Base-by-base conservation (phyloP, 306 rosid species). In the Urtica urens region DNA sequence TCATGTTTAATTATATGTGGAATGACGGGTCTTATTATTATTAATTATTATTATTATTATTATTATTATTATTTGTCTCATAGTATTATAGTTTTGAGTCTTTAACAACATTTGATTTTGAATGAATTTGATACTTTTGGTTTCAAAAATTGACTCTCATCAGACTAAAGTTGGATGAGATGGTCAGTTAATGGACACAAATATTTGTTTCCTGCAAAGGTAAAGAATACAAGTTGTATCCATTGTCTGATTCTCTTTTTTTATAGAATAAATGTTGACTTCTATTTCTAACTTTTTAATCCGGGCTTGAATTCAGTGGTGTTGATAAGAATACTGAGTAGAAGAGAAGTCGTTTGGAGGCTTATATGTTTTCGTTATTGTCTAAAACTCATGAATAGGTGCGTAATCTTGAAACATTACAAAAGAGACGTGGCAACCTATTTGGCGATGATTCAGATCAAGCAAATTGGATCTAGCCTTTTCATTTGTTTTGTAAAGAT, bases 161-260 rank as follows among this genome's bases (percentile, higher is more conserved):
- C 80, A 63, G 85, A 60, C 78, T 73, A 65, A 78, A 66, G 65
- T 60, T 78, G 50, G 85, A 78, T 33, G 80, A 70, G 47, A 73
- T 66, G 78, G 3, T 70, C 23, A 53, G 59, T 49, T 70, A 57
- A 42, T 46, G n/a, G n/a, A n/a, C n/a, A n/a, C n/a, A n/a, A n/a
- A n/a, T 21, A 15, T 46, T 15, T 47, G 13, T 51, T 12, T 7
- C 16, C 38, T 46, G 34, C 41, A 47, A 55, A 73, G 76, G 60
- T 51, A 46, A 33, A 39, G 16, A 27, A 27, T 6, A n/a, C 40
- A 35, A 35, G n/a, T 35, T 35, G 40, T 16, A 14, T 1, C n/a
- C n/a, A 3, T 35, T 35, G n/a, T n/a, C 25, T 27, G 54, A 51
- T 12, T 64, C 34, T 63, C n/a, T 52, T 15, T 15, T 46, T 46